Percentiles rank a stretch among this genome's conserved stretches.
Evolutionary conservation across 1,284 basidiomycete genomes (phyloP).

Genomic region (Ceratobasidium sp.): DNA sequence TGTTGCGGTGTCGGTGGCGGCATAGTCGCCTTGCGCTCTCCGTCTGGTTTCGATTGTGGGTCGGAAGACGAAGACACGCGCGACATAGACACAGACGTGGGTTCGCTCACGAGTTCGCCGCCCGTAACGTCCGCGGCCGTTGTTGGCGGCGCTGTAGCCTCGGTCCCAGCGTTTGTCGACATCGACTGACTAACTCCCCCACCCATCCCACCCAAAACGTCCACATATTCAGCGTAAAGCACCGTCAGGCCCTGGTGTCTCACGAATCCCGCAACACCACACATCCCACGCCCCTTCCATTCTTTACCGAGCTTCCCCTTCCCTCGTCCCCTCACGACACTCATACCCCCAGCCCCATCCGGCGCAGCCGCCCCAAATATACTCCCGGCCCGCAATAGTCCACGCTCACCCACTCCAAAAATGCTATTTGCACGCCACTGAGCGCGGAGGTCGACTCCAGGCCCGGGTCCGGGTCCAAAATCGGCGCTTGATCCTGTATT

Average conservation of each 20-base stretch:
- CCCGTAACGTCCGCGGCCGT: constrained; percentile 33
- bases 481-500: constrained; percentile 55
- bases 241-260: constrained; percentile 71
- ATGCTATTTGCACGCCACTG: constrained; percentile 44
- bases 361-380: constrained; percentile 21
- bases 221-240: constrained; percentile 66
- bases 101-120: constrained; percentile 51
- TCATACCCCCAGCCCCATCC: constrained; percentile 1
- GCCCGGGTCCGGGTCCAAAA: constrained; percentile 21
- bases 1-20: too few species aligned
- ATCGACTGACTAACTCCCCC: too few species aligned
- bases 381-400: constrained; percentile 18
- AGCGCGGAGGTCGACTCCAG: constrained; percentile 23
- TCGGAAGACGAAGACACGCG: background rate
- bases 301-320: constrained; percentile 58
- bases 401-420: constrained; percentile 34
- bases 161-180: background rate
- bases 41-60: too few species aligned
- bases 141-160: constrained; percentile 48
- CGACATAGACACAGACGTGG: background rate
- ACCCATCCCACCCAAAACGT: constrained; percentile 21
- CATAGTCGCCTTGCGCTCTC: background rate
- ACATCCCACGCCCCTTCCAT: constrained; percentile 44
- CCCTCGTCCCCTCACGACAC: constrained; percentile 2
- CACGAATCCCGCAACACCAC: constrained; percentile 63